phyloP scores from a whole-genome alignment of 1,139 yeast species.

The Blastobotrys capitulatus region DNA sequence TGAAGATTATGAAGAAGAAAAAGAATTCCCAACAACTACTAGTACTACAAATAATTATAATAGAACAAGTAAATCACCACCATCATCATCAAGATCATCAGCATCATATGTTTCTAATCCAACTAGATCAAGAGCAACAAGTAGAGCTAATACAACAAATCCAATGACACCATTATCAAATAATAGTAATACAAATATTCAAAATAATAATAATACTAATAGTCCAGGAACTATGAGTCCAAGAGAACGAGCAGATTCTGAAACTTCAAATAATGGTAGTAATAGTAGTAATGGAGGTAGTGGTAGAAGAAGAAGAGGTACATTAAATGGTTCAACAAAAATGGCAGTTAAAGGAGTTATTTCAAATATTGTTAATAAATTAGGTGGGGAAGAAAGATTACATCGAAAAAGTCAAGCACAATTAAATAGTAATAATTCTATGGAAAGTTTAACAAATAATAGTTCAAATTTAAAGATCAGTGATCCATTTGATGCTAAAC shows the following conservation, averaged over 20 bases:
- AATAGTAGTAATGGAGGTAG: neutral
- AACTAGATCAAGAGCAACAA: conserved; percentile 22
- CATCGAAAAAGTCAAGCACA: conserved; percentile 8
- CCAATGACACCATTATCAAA: conserved; percentile 4
- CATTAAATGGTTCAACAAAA: conserved; percentile 23
- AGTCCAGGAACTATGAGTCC: conserved; percentile 9
- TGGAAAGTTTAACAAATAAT: neutral
- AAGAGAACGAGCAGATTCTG: conserved; percentile 11
- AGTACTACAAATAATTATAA: neutral
- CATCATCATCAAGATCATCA: conserved; percentile 14
- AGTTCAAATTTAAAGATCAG: conserved; percentile 53
- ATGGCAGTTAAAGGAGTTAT: conserved; percentile 48
- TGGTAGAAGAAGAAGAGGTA: conserved; percentile 24
- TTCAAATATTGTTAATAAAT: conserved; percentile 44
- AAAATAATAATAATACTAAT: neutral
- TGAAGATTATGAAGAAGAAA: neutral
- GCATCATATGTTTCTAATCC: conserved; percentile 13
- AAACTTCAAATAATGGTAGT: conserved; percentile 6
- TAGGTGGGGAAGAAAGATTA: conserved; percentile 29
- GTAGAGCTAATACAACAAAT: conserved; percentile 22
- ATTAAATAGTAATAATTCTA: neutral
- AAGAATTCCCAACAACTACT: neutral
- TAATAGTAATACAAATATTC: neutral
- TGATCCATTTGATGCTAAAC: conserved; percentile 85
- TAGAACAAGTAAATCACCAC: neutral